Percentiles rank a stretch among this genome's conserved stretches.
Evolutionary conservation across 352 stramenopile species (phyloP).

Genomic region (Thalassiosira hispida): DNA sequence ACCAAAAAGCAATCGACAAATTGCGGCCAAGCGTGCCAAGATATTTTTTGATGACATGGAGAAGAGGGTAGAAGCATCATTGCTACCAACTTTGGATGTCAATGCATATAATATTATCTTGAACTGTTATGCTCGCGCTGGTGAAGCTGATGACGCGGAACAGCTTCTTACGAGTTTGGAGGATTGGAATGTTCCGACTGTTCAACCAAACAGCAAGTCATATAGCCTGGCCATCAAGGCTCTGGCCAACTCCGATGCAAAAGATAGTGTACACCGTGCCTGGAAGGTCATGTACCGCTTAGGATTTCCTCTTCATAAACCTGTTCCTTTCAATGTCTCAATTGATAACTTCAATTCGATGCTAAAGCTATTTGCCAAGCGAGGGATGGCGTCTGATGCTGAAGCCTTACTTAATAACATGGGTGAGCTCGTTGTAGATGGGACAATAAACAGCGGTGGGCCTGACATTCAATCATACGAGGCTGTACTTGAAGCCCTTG

Average conservation of each 20-base stretch:
- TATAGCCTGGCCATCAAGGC: conserved; percentile 52
- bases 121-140: conserved; percentile 40
- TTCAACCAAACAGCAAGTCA: conserved; percentile 27
- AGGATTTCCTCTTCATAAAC: conserved; percentile 13
- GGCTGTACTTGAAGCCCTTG: conserved; percentile 48
- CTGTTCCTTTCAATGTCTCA: conserved; percentile 20
- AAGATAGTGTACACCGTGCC: conserved; percentile 28
- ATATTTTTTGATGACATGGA: conserved; percentile 35
- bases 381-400: conserved; percentile 45
- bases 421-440: conserved; percentile 42
- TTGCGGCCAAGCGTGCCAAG: conserved; percentile 34
- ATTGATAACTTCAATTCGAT: conserved; percentile 54
- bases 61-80: conserved; percentile 3
- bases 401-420: conserved; percentile 39
- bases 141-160: conserved; percentile 24
- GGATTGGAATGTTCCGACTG: background rate
- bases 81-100: conserved; percentile 25
- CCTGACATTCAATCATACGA: conserved; percentile 45
- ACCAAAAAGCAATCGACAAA: conserved; percentile 4
- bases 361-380: conserved; percentile 47
- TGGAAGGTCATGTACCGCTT: conserved; percentile 43
- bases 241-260: conserved; percentile 24
- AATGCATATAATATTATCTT: conserved; percentile 50
- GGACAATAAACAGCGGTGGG: conserved; percentile 16
- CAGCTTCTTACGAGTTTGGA: conserved; percentile 22